Evolutionary conservation across 306 rosid genomes (phyloP).

Genomic region (Sesbania bispinosa): DNA sequence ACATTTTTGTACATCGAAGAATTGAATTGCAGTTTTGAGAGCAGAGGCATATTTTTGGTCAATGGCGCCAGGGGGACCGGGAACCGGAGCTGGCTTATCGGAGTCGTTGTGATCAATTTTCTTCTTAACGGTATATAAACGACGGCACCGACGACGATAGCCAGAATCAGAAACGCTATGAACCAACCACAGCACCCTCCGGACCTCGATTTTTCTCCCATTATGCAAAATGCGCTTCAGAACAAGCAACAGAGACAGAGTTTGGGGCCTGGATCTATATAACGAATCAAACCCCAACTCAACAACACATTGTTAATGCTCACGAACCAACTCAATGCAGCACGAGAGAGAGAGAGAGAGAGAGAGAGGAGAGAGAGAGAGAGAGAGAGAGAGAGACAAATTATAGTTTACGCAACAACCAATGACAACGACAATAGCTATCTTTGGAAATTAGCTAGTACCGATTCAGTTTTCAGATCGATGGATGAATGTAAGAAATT

Average conservation of each 20-base stretch:
- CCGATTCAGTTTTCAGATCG: slow-evolving; percentile 10
- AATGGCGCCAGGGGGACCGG: slow-evolving; percentile 80
- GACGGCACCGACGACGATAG: slow-evolving; percentile 55
- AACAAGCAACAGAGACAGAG: not conserved
- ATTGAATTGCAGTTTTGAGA: slow-evolving; percentile 67
- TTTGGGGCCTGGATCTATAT: slow-evolving; percentile 35
- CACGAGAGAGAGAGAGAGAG: not conserved
- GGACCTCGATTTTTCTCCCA: slow-evolving; percentile 59
- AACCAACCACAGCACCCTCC: slow-evolving; percentile 72
- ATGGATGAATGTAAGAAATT: not conserved
- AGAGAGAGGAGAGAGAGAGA: not conserved
- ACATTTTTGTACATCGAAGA: slow-evolving; percentile 94
- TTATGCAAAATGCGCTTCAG: slow-evolving; percentile 28
- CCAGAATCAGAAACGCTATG: slow-evolving; percentile 57
- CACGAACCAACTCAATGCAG: not conserved
- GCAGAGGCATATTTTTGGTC: slow-evolving; percentile 63
- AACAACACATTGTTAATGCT: slow-evolving; percentile 14
- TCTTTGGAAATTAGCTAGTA: slow-evolving; percentile 6
- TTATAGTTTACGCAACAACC: not conserved
- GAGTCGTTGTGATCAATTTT: slow-evolving; percentile 36
- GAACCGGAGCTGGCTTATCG: slow-evolving; percentile 53
- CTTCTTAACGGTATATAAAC: slow-evolving; percentile 45
- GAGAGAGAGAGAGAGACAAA: not conserved
- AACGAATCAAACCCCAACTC: slow-evolving; percentile 11
- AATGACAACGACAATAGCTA: slow-evolving; percentile 23